Percentiles rank a stretch among this genome's conserved stretches.
Conservation (phyloP, 176 grass and related monocot species). For the Puccinellia tenuiflora region DNA sequence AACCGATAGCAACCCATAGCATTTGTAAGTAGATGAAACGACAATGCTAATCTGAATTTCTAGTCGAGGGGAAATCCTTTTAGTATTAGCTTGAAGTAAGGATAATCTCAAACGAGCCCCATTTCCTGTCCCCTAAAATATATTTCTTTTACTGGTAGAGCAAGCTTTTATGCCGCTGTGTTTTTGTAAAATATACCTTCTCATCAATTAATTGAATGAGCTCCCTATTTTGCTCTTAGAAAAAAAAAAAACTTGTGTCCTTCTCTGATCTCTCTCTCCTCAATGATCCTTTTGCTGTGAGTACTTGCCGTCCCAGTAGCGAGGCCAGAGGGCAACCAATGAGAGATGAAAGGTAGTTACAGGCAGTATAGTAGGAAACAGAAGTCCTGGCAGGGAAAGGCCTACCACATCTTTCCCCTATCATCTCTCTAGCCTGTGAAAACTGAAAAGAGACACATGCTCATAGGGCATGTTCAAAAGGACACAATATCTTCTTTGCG, state of each 20-base stretch:
- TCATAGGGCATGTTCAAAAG: slow-evolving; percentile 49
- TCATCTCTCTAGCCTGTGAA: slow-evolving; percentile 4
- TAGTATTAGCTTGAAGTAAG: slow-evolving; percentile 31
- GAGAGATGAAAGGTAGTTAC: slow-evolving; percentile 56
- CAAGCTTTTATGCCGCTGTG: too few species aligned
- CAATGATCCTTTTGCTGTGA: slow-evolving; percentile 50
- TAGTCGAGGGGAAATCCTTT: neutral
- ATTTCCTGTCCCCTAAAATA: neutral
- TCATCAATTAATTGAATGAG: too few species aligned
- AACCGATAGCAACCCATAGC: neutral
- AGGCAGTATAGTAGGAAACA: slow-evolving; percentile 30
- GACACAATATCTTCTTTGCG: slow-evolving; percentile 56
- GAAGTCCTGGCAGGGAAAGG: slow-evolving; percentile 40
- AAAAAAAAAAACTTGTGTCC: neutral
- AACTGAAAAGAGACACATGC: slow-evolving; percentile 21
- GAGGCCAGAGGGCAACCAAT: slow-evolving; percentile 39
- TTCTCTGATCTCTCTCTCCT: slow-evolving; percentile 20
- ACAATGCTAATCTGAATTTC: neutral
- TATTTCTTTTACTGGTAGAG: too few species aligned
- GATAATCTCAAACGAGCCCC: slow-evolving; percentile 39
- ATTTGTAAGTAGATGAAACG: slow-evolving; percentile 25
- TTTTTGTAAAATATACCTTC: too few species aligned
- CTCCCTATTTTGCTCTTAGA: neutral
- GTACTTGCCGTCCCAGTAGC: slow-evolving; percentile 52
- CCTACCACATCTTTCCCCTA: slow-evolving; percentile 22